Conservation (phyloP, 106 monocot species). For the Amphibolis antarctica region DNA sequence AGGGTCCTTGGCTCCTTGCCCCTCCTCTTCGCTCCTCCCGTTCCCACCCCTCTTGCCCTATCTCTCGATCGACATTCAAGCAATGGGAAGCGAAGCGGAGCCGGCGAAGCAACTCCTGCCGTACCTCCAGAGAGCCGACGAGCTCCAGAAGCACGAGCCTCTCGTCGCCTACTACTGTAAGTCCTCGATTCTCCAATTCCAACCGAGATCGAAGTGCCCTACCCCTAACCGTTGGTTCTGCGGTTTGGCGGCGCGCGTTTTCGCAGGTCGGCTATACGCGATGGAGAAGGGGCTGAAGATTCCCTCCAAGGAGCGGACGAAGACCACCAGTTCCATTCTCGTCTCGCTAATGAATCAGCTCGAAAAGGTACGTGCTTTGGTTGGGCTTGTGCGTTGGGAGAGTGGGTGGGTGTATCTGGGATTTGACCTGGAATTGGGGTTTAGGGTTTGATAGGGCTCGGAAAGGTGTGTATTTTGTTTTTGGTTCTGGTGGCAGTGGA, state of each 20-base stretch:
- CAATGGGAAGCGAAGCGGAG: slow-evolving; percentile 63
- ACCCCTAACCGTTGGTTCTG: too few relatives aligned
- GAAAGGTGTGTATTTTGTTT: too few relatives aligned
- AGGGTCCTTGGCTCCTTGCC: too few relatives aligned
- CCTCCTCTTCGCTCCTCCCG: too few relatives aligned
- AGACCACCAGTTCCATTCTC: slow-evolving; percentile 88
- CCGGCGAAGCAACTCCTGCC: slow-evolving; percentile 87
- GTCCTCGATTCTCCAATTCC: not conserved
- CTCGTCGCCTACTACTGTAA: slow-evolving; percentile 94
- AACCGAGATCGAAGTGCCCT: too few relatives aligned
- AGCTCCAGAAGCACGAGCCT: slow-evolving; percentile 97
- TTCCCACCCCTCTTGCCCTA: too few relatives aligned
- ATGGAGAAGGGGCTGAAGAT: slow-evolving; percentile 83
- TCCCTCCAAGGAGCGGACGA: slow-evolving; percentile 82
- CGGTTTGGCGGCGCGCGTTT: not conserved
- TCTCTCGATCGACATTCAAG: too few relatives aligned
- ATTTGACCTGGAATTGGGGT: too few relatives aligned
- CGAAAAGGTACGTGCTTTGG: slow-evolving; percentile 49
- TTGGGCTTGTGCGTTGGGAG: not conserved
- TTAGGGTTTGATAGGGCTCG: too few relatives aligned
- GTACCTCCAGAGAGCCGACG: slow-evolving; percentile 90
- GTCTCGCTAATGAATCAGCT: slow-evolving; percentile 98
- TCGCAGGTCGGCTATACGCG: slow-evolving; percentile 71
- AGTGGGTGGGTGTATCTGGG: not conserved
- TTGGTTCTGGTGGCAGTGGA: too few relatives aligned